Evolutionary conservation across 179 eudicot genomes (phyloP).

Genomic region (Corrigiola litoralis): DNA sequence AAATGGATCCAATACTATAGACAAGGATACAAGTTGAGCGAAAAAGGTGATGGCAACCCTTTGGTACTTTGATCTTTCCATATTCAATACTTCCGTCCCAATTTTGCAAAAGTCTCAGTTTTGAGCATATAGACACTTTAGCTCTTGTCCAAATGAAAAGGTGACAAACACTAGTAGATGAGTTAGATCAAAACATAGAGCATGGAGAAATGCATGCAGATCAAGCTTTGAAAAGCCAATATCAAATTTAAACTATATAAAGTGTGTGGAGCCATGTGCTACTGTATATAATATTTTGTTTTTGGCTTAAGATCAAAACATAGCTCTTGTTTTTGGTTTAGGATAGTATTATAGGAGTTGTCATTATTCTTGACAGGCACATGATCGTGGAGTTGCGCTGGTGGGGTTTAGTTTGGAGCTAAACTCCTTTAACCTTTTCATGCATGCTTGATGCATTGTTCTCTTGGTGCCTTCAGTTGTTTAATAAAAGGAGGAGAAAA

Average conservation of each 20-base stretch:
- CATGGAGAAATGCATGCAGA: slow-evolving; percentile 16
- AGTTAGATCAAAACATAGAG: slow-evolving; percentile 14
- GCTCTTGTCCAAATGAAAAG: slow-evolving; percentile 13
- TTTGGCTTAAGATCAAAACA: background rate
- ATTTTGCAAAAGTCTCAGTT: background rate
- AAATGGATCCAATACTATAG: too few species aligned
- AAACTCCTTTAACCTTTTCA: slow-evolving; percentile 10
- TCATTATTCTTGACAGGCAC: slow-evolving; percentile 21
- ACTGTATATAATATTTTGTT: background rate
- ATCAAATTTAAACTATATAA: slow-evolving; percentile 6
- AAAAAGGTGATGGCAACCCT: background rate
- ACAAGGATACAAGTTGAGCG: too few species aligned
- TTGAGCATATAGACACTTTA: slow-evolving; percentile 3
- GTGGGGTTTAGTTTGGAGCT: background rate
- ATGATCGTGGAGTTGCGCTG: slow-evolving; percentile 24
- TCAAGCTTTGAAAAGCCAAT: background rate
- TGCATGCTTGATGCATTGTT: slow-evolving; percentile 18
- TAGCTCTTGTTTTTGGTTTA: background rate
- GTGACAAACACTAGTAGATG: slow-evolving; percentile 16
- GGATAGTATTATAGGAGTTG: slow-evolving; percentile 13
- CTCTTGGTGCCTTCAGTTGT: background rate
- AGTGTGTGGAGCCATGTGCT: slow-evolving; percentile 28
- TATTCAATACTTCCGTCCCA: background rate
- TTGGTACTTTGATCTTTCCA: background rate
- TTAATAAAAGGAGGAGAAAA: background rate